Evolutionary conservation across 2,329 filamentous ascomycete genomes (phyloP), one percentile per base, ranked within the genome.

Genomic region (Colletotrichum ledebouriae): DNA sequence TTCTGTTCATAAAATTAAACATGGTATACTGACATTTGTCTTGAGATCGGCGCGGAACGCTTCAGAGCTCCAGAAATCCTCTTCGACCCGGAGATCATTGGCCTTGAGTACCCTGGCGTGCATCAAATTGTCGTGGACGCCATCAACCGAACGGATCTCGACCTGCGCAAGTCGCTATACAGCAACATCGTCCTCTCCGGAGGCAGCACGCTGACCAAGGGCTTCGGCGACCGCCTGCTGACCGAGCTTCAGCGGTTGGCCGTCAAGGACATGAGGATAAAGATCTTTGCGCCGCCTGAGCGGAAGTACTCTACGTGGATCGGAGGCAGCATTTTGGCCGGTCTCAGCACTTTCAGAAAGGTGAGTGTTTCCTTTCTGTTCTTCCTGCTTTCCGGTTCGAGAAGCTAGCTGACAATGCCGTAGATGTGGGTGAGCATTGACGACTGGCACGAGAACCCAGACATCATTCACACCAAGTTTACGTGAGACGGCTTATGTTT

Each of bases 341-440:
- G 96, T 6, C 82, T 99, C 80, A 98, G 95, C 84, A 99, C 96
- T 62, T 99, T 99, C 83, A 91, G 95, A 85, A 99, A 98, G 92
- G 94, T 96, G 29, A 37, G 56, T 42, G 10, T 20, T 17, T 10
- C 15, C n/a, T 50, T 22, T 34, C 10, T 11, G 9, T 17, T 22
- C 10, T 6, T 5, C 10, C 15, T 29, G 3, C 2, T 29, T 15
- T 15, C 5, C 4, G 2, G 25, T 13, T 10, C 9, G 1, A 4
- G 11, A 41, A 59, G 46, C 39, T 60, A 58, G 46, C 39, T 60
- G 33, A 69, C 52, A 50, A 10, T 10, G 6, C 25, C 13, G 34
- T 78, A 97, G 95, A 99, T 99, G 96, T 98, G 96, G 94, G 96
- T 99, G 76, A 97, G 94, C 82, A 95, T 97, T 78, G 96, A 98